phyloP scores from a whole-genome alignment of 805 yeast genomes.

The Ascoidea tarda region DNA sequence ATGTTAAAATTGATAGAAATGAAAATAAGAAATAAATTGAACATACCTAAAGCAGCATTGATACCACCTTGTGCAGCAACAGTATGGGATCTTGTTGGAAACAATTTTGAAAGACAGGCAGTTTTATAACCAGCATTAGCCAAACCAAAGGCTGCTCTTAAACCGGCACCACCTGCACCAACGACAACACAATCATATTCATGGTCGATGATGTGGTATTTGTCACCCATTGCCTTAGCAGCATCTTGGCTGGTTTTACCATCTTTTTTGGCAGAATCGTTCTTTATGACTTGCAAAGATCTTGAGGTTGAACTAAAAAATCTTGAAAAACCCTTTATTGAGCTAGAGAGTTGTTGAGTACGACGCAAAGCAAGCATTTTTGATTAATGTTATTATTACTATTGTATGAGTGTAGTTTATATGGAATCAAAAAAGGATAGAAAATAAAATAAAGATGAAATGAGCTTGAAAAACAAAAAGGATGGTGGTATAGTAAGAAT shows the following conservation, averaged over 20 bases:
- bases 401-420: too few species aligned
- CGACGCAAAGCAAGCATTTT: too few species aligned
- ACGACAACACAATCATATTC: slow-evolving; percentile 96
- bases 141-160: slow-evolving; percentile 95
- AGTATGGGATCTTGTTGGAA: slow-evolving; percentile 97
- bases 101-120: slow-evolving; percentile 91
- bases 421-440: too few species aligned
- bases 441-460: too few species aligned
- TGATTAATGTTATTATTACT: too few species aligned
- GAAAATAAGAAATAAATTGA: too few species aligned
- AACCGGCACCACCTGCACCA: slow-evolving; percentile 99
- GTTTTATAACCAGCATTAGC: slow-evolving; percentile 96
- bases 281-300: slow-evolving; percentile 17
- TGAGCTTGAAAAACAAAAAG: too few species aligned
- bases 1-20: too few species aligned
- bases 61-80: slow-evolving; percentile 99
- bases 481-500: too few species aligned
- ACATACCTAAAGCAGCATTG: slow-evolving; percentile 74
- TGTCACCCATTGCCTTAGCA: slow-evolving; percentile 39
- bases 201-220: slow-evolving; percentile 90
- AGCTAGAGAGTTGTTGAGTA: too few species aligned
- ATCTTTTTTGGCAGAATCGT: slow-evolving; percentile 18
- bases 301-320: slow-evolving; percentile 17
- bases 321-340: slow-evolving; percentile 6
- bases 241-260: slow-evolving; percentile 36